Evolutionary conservation across 305 asterid genomes (phyloP).

Genomic region (Fraxinus sp.): DNA sequence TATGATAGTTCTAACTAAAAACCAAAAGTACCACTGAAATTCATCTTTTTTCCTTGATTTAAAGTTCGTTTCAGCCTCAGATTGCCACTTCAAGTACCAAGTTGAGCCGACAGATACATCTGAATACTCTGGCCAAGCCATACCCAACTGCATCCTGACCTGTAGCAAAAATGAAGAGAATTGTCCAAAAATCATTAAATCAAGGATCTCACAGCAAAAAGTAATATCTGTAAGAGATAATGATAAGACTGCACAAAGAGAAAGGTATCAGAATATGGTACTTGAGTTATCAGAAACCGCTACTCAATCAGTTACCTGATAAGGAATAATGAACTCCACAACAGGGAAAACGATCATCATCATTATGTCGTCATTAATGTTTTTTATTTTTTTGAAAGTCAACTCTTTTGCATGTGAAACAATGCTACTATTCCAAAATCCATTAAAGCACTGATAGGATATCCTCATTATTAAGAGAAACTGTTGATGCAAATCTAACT

Average conservation of each 20-base stretch:
- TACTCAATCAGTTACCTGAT: slow-evolving; percentile 53
- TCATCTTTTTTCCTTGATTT: slow-evolving; percentile 55
- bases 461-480: slow-evolving; percentile 52
- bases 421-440: slow-evolving; percentile 52
- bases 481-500: slow-evolving; percentile 66
- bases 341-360: slow-evolving; percentile 76
- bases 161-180: slow-evolving; percentile 31
- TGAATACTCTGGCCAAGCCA: slow-evolving; percentile 93
- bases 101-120: slow-evolving; percentile 68
- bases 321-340: slow-evolving; percentile 81
- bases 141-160: slow-evolving; percentile 79
- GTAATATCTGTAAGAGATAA: slow-evolving; percentile 6
- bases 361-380: slow-evolving; percentile 75
- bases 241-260: slow-evolving; percentile 23
- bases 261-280: slow-evolving; percentile 14
- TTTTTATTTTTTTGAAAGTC: slow-evolving; percentile 41
- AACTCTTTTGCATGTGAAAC: slow-evolving; percentile 52
- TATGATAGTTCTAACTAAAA: slow-evolving; percentile 61
- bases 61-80: slow-evolving; percentile 72
- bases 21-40: slow-evolving; percentile 75
- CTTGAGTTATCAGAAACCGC: slow-evolving; percentile 18
- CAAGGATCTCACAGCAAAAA: slow-evolving; percentile 18
- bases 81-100: slow-evolving; percentile 90
- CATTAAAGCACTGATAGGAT: slow-evolving; percentile 56
- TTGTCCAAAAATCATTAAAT: slow-evolving; percentile 3